A percentile compares a stretch with the other conserved stretches of the same genome.
Evolutionary conservation across 352 stramenopile species (phyloP).

Genomic region (Aphanomyces cochlioides): DNA sequence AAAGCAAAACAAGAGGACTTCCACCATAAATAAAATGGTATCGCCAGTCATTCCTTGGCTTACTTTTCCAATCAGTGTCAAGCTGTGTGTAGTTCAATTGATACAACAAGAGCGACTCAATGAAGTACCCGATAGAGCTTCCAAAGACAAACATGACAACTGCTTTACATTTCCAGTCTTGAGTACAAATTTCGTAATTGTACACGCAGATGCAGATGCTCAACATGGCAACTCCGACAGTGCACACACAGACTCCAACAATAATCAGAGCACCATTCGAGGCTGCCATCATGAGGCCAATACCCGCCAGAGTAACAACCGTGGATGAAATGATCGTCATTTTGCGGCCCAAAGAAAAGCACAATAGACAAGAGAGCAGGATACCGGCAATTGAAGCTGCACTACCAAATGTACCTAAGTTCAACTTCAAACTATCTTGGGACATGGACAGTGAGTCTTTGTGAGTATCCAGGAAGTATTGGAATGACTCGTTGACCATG

Average conservation of each 20-base stretch:
- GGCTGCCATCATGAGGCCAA: constrained; percentile 57
- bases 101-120: constrained; percentile 70
- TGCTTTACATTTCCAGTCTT: constrained; percentile 81
- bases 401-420: constrained; percentile 70
- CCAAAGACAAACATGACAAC: constrained; percentile 81
- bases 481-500: constrained; percentile 83
- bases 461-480: constrained; percentile 66
- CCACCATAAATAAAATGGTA: constrained; percentile 75
- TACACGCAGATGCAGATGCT: constrained; percentile 71
- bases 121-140: constrained; percentile 62
- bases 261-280: constrained; percentile 53
- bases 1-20: constrained; percentile 59
- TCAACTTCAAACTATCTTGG: constrained; percentile 45
- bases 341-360: constrained; percentile 59
- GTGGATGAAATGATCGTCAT: constrained; percentile 59
- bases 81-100: constrained; percentile 71
- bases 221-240: constrained; percentile 70
- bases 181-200: constrained; percentile 87
- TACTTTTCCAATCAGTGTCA: constrained; percentile 55
- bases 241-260: constrained; percentile 62
- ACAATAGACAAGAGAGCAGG: constrained; percentile 46
- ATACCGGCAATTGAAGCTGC: constrained; percentile 49
- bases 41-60: constrained; percentile 70
- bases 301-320: constrained; percentile 56
- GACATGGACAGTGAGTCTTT: constrained; percentile 29